phyloP scores from a whole-genome alignment of 768 basidiomycete species.

The Nidula microcarpa region DNA sequence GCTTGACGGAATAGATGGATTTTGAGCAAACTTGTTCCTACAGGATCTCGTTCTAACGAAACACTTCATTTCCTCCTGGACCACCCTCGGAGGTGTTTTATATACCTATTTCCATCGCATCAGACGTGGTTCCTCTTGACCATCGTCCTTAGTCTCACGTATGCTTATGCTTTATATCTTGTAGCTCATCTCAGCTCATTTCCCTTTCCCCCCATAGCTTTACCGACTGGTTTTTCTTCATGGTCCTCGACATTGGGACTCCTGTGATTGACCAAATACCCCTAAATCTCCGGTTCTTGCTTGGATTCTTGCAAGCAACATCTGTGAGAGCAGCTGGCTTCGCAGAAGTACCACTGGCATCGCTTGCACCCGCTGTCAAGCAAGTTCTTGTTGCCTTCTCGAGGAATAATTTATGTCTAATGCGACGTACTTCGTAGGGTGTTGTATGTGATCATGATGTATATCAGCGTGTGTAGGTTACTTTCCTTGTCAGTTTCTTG shows the following conservation, averaged over 20 bases:
- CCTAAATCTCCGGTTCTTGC: constrained; percentile 61
- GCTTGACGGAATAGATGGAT: constrained; percentile 55
- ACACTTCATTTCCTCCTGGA: constrained; percentile 90
- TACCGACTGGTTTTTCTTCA: constrained; percentile 88
- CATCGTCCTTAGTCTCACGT: constrained; percentile 71
- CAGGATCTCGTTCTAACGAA: constrained; percentile 60
- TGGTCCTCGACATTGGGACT: constrained; percentile 85
- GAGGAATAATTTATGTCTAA: neutral
- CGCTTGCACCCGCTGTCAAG: constrained; percentile 90
- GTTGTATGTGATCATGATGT: constrained; percentile 93
- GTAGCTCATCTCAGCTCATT: neutral
- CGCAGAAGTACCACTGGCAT: constrained; percentile 62
- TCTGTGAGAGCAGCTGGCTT: constrained; percentile 91
- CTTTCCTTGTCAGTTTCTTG: constrained; percentile 3
- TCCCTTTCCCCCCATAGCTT: constrained; percentile 32
- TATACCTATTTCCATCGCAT: constrained; percentile 88
- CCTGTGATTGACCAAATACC: constrained; percentile 66
- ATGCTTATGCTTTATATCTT: constrained; percentile 15
- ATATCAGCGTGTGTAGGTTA: constrained; percentile 72
- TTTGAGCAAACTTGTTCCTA: constrained; percentile 57
- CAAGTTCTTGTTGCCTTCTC: constrained; percentile 27
- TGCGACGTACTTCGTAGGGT: constrained; percentile 45
- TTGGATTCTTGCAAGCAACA: constrained; percentile 75
- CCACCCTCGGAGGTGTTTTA: constrained; percentile 89
- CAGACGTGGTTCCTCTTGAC: constrained; percentile 90